phyloP scores from a whole-genome alignment of 495 filamentous ascomycete species.

The Cercophora scortea region DNA sequence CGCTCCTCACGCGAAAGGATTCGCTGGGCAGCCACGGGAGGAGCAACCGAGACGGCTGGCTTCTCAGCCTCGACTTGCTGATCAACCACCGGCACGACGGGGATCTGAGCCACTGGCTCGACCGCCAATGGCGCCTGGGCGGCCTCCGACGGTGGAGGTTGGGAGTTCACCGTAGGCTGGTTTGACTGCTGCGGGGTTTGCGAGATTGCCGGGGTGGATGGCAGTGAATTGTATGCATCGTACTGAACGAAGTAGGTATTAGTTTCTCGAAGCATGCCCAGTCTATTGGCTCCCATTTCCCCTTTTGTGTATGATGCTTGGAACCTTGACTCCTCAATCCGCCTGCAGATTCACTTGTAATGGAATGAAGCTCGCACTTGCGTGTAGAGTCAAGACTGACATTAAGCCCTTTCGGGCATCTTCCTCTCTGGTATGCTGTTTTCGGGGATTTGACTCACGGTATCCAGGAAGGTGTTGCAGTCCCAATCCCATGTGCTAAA shows the following conservation, averaged over 20 bases:
- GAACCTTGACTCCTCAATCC: not conserved
- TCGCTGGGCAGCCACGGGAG: conserved; percentile 39
- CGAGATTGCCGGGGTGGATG: conserved; percentile 20
- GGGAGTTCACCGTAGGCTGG: conserved; percentile 4
- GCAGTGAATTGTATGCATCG: conserved; percentile 30
- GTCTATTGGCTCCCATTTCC: not conserved
- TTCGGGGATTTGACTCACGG: conserved; percentile 55
- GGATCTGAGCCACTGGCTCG: conserved; percentile 11
- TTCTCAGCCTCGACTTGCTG: conserved; percentile 9
- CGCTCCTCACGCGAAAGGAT: conserved; percentile 67
- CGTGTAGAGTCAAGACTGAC: not conserved
- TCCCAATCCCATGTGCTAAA: conserved; percentile 92
- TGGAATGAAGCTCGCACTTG: not conserved
- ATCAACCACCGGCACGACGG: conserved; percentile 5
- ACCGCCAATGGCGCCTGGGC: conserved; percentile 5
- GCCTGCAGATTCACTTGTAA: not conserved
- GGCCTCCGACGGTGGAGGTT: conserved; percentile 15
- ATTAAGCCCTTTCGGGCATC: conserved; percentile 18
- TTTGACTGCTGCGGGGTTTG: conserved; percentile 22
- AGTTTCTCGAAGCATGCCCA: not conserved
- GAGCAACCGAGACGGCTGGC: conserved; percentile 33
- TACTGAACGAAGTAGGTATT: not conserved
- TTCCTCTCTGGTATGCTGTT: conserved; percentile 26
- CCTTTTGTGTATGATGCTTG: no score
- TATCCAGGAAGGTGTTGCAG: conserved; percentile 83